A percentile compares a stretch with the other conserved stretches of the same genome.
Evolutionary conservation across 2,329 filamentous ascomycete species (phyloP).

Genomic region (Colletotrichum sp.): DNA sequence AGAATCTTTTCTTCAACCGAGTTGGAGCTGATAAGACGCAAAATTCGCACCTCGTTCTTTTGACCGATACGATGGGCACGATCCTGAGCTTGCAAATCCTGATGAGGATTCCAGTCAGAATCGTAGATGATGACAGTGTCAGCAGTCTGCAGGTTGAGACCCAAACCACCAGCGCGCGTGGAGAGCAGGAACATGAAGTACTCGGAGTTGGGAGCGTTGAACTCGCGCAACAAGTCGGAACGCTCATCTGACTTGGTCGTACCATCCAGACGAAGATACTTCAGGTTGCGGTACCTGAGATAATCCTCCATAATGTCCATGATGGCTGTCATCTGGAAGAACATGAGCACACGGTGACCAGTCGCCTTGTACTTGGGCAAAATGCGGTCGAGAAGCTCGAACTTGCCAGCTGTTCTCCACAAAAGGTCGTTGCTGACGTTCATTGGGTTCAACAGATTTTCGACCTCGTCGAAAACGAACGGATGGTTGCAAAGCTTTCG

Average conservation of each 20-base stretch:
- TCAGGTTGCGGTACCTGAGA: constrained; percentile 78
- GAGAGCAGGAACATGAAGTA: constrained; percentile 99
- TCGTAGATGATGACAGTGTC: constrained; percentile 99
- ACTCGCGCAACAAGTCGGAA: constrained; percentile 84
- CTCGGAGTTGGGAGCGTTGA: constrained; percentile 87
- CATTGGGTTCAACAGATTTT: constrained; percentile 95
- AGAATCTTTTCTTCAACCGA: constrained; percentile 99
- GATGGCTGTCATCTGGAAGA: constrained; percentile 99
- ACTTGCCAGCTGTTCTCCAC: constrained; percentile 96
- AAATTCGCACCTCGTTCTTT: constrained; percentile 98
- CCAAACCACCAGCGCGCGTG: constrained; percentile 95
- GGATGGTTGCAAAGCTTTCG: constrained; percentile 99
- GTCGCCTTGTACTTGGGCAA: constrained; percentile 91
- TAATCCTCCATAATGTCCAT: constrained; percentile 99
- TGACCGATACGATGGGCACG: constrained; percentile 99
- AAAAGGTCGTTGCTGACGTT: constrained; percentile 89
- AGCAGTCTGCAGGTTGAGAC: constrained; percentile 94
- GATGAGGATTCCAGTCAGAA: constrained; percentile 99
- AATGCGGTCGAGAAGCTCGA: constrained; percentile 90
- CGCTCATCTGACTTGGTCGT: constrained; percentile 98
- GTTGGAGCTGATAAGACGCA: constrained; percentile 93
- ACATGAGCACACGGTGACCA: constrained; percentile 96
- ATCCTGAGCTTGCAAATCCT: constrained; percentile 98
- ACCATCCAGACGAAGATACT: constrained; percentile 92
- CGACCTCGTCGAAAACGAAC: constrained; percentile 97